phyloP scores from a whole-genome alignment of 2,329 filamentous ascomycete species.

The Claviceps capensis region DNA sequence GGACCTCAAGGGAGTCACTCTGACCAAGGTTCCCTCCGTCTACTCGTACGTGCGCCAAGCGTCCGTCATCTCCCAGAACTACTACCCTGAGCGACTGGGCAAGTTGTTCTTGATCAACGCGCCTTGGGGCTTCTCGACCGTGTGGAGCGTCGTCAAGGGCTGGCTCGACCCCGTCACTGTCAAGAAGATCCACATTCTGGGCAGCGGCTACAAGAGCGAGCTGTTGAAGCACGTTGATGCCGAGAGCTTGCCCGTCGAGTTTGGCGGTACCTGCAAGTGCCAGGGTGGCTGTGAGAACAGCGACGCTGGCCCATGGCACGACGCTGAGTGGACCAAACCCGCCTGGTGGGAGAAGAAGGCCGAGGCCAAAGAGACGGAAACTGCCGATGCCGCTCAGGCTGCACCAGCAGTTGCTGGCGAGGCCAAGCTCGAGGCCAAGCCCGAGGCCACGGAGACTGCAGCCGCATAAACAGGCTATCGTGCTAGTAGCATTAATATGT shows the following conservation, averaged over 20 bases:
- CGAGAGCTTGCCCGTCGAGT: slow-evolving; percentile 78
- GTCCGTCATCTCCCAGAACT: slow-evolving; percentile 88
- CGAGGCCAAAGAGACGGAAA: slow-evolving; percentile 20
- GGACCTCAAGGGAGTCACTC: slow-evolving; percentile 88
- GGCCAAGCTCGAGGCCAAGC: slow-evolving; percentile 11
- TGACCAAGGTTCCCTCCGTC: slow-evolving; percentile 68
- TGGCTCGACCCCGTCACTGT: slow-evolving; percentile 97
- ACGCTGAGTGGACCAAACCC: slow-evolving; percentile 51
- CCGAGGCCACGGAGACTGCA: slow-evolving; percentile 18
- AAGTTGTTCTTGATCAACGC: slow-evolving; percentile 97
- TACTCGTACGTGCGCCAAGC: slow-evolving; percentile 80
- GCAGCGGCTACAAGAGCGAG: slow-evolving; percentile 68
- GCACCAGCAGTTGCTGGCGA: slow-evolving; percentile 13
- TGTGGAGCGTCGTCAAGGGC: slow-evolving; percentile 77
- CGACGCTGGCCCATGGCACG: slow-evolving; percentile 79
- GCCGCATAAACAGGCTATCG: slow-evolving; percentile 4
- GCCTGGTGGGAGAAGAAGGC: slow-evolving; percentile 47
- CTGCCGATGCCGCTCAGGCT: slow-evolving; percentile 15
- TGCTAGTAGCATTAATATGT: too few relatives aligned
- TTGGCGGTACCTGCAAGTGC: slow-evolving; percentile 77
- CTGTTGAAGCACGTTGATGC: slow-evolving; percentile 71
- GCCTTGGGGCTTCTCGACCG: slow-evolving; percentile 82
- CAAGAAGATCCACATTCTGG: slow-evolving; percentile 86
- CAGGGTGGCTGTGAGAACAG: slow-evolving; percentile 70
- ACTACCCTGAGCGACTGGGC: slow-evolving; percentile 95